These are phyloP conservation scores for Besnoitia besnoiti DNA, from an alignment of 169 alveolate species.

Conservation along the genomic window DNA sequence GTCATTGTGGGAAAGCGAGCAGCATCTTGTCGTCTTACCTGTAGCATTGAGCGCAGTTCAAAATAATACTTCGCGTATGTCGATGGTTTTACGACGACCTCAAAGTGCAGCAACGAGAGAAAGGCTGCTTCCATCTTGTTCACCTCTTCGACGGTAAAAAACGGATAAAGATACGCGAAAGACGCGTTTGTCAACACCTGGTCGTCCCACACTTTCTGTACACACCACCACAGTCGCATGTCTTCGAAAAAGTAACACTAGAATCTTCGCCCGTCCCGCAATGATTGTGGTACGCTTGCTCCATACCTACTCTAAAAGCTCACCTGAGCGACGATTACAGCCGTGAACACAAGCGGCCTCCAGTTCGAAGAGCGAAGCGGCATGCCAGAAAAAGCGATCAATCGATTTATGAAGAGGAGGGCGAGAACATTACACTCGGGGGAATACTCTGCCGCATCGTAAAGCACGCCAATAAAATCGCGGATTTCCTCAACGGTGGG, in stretches of 20 bases:
- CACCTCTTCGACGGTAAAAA: constrained; percentile 86
- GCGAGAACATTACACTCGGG: constrained; percentile 90
- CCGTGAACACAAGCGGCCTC: constrained; percentile 85
- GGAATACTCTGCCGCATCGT: constrained; percentile 86
- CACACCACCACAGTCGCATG: neutral
- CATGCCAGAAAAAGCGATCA: constrained; percentile 81
- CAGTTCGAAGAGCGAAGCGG: constrained; percentile 87
- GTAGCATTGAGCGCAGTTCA: constrained; percentile 84
- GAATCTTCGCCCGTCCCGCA: neutral
- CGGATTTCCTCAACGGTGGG: constrained; percentile 87
- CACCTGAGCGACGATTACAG: constrained; percentile 83
- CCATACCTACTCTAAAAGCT: neutral
- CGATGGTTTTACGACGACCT: constrained; percentile 80
- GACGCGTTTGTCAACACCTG: constrained; percentile 84
- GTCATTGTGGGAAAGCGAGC: no score
- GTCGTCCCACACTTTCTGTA: constrained; percentile 87
- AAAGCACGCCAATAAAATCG: constrained; percentile 87
- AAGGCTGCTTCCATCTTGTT: constrained; percentile 86
- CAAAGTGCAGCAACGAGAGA: constrained; percentile 73
- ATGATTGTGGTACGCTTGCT: neutral
- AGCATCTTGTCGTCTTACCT: constrained; percentile 47
- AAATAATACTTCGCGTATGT: constrained; percentile 88
- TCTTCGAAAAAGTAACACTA: no score
- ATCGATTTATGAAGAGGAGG: constrained; percentile 85
- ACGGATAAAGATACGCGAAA: constrained; percentile 88